These are phyloP conservation scores for Paraurostyla sp. DNA, from an alignment of 73 alveolate genomes.

Conservation along the genomic window DNA sequence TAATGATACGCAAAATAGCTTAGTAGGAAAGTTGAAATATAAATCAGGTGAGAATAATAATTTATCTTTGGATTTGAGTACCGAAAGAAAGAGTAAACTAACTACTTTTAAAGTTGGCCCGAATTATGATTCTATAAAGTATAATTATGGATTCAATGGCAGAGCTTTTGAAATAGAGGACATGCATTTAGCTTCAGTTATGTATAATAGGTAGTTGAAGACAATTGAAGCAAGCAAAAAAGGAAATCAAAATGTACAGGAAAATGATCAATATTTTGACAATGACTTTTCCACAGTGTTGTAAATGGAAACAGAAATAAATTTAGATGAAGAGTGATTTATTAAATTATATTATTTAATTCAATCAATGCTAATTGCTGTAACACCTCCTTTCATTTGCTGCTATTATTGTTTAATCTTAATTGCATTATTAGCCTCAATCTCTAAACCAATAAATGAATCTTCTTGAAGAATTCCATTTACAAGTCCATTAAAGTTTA, in stretches of 20 bases:
- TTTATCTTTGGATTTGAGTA: not conserved
- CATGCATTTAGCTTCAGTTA: not conserved
- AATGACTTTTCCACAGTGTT: not conserved
- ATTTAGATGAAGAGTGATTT: not conserved
- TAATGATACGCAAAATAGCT: not conserved
- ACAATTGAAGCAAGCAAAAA: not conserved
- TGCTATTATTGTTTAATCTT: not conserved
- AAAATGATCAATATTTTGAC: not conserved
- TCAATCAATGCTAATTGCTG: not conserved
- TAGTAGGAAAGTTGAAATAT: not conserved
- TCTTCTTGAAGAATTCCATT: slow-evolving; percentile 18
- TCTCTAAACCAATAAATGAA: slow-evolving; percentile 44
- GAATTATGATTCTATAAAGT: not conserved
- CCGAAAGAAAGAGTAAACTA: not conserved
- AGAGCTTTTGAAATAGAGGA: not conserved
- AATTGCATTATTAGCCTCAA: slow-evolving; percentile 37
- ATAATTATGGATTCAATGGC: not conserved
- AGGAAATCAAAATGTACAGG: not conserved
- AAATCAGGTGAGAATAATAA: not conserved
- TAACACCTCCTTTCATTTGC: not conserved
- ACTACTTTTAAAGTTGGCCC: not conserved
- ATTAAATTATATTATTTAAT: not conserved
- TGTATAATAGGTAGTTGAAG: not conserved
- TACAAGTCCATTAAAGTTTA: slow-evolving; percentile 34
- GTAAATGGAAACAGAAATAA: not conserved